Evolutionary conservation across 192 early-diverging fungal species (phyloP), one percentile per base, ranked within the genome.

Genomic region (Geranomyces variabilis): DNA sequence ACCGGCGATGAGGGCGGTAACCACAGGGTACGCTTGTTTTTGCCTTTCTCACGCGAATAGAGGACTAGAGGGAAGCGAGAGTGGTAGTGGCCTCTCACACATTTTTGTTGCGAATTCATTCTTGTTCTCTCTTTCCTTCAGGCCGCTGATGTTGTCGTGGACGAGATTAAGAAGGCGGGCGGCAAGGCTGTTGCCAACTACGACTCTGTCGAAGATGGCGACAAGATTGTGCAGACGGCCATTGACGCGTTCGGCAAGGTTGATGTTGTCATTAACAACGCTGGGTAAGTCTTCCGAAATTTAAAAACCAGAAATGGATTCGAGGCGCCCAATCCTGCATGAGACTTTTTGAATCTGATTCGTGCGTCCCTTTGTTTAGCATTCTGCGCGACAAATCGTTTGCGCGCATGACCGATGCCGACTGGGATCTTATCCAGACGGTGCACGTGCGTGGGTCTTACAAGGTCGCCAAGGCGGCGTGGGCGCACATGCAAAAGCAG

Each of bases 321-420:
- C n/a, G n/a, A n/a, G n/a, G n/a, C n/a, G n/a, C n/a, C n/a, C n/a
- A n/a, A n/a, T n/a, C n/a, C n/a, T n/a, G n/a, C n/a, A n/a, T n/a
- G n/a, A n/a, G n/a, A n/a, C n/a, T n/a, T n/a, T n/a, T n/a, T n/a
- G n/a, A n/a, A n/a, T n/a, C 17, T 19, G 8, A 22, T 57, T 21
- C 60, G 7, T 31, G 59, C 19, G 36, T 3, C 10, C n/a, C n/a
- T n/a, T n/a, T n/a, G n/a, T 41, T 41, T 10, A 73, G 83, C 51
- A 97, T 99, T 73, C 85, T 99, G 70, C 93, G 96, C 71, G 97
- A 99, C 86, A 93, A 93, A 76, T 91, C 93, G 67, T 98, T 99
- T 83, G 85, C 93, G 67, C 87, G 93, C 68, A 98, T 99, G 94
- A 93, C 93, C 7, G 97, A 99, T 87, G 88, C 86, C 63, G 96